Conservation (phyloP, 352 stramenopile species). For the Plasmopara viticola region DNA sequence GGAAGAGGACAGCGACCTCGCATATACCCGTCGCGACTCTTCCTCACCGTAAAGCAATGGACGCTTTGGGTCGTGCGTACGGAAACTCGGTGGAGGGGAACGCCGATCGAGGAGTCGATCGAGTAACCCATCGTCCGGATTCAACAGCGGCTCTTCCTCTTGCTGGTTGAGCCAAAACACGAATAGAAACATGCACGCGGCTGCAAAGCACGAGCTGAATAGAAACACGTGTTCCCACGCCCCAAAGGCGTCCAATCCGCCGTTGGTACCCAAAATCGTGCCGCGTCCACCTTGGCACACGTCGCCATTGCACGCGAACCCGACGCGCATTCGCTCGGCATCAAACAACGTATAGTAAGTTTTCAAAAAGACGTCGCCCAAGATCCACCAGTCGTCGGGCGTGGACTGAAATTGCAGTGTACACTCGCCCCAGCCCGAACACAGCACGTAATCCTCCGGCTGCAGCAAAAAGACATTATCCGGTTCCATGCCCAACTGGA, state of each 20-base stretch:
- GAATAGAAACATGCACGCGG: slow-evolving; percentile 72
- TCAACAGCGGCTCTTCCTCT: slow-evolving; percentile 34
- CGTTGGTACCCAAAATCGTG: slow-evolving; percentile 46
- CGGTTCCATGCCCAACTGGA: slow-evolving; percentile 75
- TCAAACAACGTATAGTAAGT: slow-evolving; percentile 91
- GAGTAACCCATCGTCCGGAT: slow-evolving; percentile 22
- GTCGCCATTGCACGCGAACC: slow-evolving; percentile 81
- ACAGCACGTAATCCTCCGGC: slow-evolving; percentile 73
- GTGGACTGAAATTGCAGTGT: slow-evolving; percentile 75
- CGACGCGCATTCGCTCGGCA: slow-evolving; percentile 79
- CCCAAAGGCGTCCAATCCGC: slow-evolving; percentile 34
- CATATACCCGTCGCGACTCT: slow-evolving; percentile 22
- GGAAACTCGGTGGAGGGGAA: slow-evolving; percentile 14
- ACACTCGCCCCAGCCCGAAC: slow-evolving; percentile 66
- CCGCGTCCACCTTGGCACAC: slow-evolving; percentile 69
- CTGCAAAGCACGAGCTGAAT: slow-evolving; percentile 60
- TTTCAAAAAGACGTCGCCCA: slow-evolving; percentile 88
- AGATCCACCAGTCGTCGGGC: slow-evolving; percentile 81
- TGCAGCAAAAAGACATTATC: slow-evolving; percentile 84
- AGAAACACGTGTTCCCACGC: slow-evolving; percentile 65
- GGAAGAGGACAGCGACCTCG: slow-evolving; percentile 14
- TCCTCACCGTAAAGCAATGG: slow-evolving; percentile 45
- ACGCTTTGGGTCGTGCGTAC: slow-evolving; percentile 50
- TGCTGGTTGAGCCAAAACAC: slow-evolving; percentile 80
- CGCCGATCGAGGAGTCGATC: slow-evolving; percentile 26